Base-by-base conservation (phyloP, 2,329 filamentous ascomycete genomes). In the Fusarium sp. region DNA sequence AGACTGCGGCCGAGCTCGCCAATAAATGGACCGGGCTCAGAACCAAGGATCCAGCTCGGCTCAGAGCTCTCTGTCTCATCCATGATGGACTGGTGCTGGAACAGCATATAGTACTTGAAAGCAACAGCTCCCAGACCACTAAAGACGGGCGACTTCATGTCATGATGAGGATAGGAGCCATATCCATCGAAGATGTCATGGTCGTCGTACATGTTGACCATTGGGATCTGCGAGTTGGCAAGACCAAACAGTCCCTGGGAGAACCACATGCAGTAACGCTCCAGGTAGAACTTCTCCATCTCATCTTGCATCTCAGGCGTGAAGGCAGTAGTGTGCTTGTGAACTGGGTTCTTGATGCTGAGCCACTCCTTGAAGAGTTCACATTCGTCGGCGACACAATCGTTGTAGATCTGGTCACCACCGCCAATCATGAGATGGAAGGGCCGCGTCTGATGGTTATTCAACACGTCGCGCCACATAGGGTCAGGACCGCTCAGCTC, bases 361-460 rank as follows among this genome's bases (percentile, higher is more conserved):
- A 96, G 88, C 97, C 97, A 99, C 71, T 95, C 90, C 66, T 90
- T 90, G 85, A 98, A 98, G 25, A 93, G 86, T 3, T 85, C 86
- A 4, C 94, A 94, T 68, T 97, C 88, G 52, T 91, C 87, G 84
- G 94, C 93, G 20, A 95, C 92, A 16, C 89, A 89, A 81, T 99
- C 97, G 76, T 98, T 98, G 85, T 98, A 99, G 71, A 99, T 93
- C 82, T 99, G 97, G 80, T 98, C 96, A 66, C 97, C 97, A 57
- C 97, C 97, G 38, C 97, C 97, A 75, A 99, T 89, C 97, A 99
- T 99, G 64, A 98, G 95, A 82, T 99, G 97, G 85, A 98, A 99
- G 3, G 97, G 97, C 62, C 92, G 91, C 47, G 92, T 94, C 82
- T 98, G 95, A 80, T 99, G 97, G 25, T 87, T 94, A 81, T 98